A percentile compares a stretch with the other conserved stretches of the same genome.
Evolutionary conservation across 495 filamentous ascomycete genomes (phyloP).

Genomic region (Aspergillus sclerotiicarbonarius): DNA sequence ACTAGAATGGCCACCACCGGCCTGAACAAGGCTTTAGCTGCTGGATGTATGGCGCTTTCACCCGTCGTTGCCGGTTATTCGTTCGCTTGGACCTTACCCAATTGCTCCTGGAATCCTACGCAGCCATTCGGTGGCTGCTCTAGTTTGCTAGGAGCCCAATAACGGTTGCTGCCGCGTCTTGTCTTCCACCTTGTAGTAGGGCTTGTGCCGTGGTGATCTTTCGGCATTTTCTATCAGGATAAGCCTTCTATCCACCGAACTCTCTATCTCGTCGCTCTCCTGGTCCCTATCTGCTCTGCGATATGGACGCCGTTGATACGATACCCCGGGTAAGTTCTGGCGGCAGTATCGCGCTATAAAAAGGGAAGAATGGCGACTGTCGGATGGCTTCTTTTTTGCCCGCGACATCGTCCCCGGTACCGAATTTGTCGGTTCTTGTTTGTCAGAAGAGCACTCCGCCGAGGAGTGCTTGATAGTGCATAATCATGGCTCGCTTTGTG

Average conservation of each 20-base stretch:
- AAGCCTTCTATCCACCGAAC: not conserved
- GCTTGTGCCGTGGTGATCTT: not conserved
- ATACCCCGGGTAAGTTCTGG: not conserved
- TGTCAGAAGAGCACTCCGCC: not conserved
- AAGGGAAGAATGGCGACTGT: not conserved
- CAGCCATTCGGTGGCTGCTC: not conserved
- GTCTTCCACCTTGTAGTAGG: not conserved
- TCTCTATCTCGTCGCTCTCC: too few species aligned
- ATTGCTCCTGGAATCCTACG: slow-evolving; percentile 29
- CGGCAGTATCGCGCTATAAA: slow-evolving; percentile 1
- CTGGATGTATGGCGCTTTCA: not conserved
- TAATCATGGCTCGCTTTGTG: slow-evolving; percentile 58
- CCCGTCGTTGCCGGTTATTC: slow-evolving; percentile 42
- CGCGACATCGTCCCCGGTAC: not conserved
- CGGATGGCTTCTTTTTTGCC: not conserved
- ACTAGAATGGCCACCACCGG: slow-evolving; percentile 21
- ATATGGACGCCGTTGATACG: slow-evolving; percentile 53
- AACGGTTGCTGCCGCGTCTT: slow-evolving; percentile 12
- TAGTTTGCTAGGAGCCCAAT: not conserved
- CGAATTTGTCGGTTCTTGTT: not conserved
- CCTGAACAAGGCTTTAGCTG: not conserved
- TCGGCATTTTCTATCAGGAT: not conserved
- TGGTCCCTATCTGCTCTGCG: not conserved
- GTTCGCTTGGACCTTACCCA: slow-evolving; percentile 63
- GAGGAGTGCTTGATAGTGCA: slow-evolving; percentile 33